Evolutionary conservation across 176 grass and related monocot species (phyloP).

Genomic region (Rhynchospora tenuis): DNA sequence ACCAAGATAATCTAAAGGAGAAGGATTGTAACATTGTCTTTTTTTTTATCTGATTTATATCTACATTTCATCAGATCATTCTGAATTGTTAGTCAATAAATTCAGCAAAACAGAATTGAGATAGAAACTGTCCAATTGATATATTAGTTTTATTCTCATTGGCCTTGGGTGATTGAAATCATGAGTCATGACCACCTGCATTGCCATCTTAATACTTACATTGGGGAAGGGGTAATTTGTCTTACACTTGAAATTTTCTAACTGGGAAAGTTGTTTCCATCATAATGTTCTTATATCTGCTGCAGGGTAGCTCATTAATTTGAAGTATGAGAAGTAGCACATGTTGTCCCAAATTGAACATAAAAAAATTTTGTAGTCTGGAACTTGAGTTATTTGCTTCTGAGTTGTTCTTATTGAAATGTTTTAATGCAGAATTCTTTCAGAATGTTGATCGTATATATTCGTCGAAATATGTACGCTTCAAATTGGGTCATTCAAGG

Average conservation of each 20-base stretch:
- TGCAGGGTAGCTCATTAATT: not conserved
- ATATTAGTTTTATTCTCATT: not conserved
- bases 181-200: not conserved
- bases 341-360: not conserved
- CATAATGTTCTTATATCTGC: not conserved
- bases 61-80: not conserved
- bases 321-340: not conserved
- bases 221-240: too few species aligned
- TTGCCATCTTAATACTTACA: not conserved
- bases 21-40: not conserved
- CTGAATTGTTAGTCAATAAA: not conserved
- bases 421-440: constrained; percentile 45
- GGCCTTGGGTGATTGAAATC: not conserved
- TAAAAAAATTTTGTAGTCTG: not conserved
- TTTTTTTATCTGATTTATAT: not conserved
- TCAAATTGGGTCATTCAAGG: constrained; percentile 64
- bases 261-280: not conserved
- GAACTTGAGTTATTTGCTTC: not conserved
- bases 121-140: not conserved
- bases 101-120: not conserved
- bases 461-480: constrained; percentile 48
- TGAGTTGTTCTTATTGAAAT: not conserved
- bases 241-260: not conserved
- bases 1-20: not conserved
- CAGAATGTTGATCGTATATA: constrained; percentile 49